Conservation (phyloP, 495 filamentous ascomycete genomes). For the Glonium stellatum region DNA sequence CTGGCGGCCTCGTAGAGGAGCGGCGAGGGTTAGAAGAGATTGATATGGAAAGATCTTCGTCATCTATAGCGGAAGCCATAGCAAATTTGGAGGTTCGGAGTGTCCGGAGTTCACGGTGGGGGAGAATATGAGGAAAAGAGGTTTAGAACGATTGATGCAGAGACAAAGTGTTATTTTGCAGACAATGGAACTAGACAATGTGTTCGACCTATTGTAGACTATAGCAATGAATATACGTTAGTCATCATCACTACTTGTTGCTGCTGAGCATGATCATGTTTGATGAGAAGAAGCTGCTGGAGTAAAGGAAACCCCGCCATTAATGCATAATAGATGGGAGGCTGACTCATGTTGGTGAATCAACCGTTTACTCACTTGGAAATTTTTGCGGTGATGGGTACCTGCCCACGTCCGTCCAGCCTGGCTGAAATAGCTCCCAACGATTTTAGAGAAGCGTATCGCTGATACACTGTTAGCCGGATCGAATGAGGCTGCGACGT, state of each 20-base stretch:
- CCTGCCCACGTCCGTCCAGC: neutral
- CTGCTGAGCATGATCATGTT: too few species aligned
- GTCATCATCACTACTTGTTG: neutral
- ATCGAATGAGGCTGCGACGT: neutral
- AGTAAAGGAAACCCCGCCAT: neutral
- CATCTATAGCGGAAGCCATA: conserved; percentile 62
- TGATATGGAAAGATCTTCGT: conserved; percentile 89
- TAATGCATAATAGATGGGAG: neutral
- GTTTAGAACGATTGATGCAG: neutral
- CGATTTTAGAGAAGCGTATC: neutral
- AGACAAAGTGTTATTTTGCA: neutral
- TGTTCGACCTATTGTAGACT: neutral
- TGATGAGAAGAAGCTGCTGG: neutral
- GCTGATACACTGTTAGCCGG: neutral
- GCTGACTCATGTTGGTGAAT: neutral
- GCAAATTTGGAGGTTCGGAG: conserved; percentile 6
- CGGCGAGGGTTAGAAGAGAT: conserved; percentile 59
- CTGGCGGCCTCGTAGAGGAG: conserved; percentile 38
- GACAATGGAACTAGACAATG: neutral
- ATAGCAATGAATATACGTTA: neutral
- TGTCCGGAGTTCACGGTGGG: neutral
- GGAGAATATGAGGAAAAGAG: neutral
- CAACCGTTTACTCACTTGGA: neutral
- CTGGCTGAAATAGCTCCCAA: neutral
- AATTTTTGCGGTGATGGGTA: neutral